Evolutionary conservation across 305 asterid species (phyloP).

Genomic region (Plantago coronopus): DNA sequence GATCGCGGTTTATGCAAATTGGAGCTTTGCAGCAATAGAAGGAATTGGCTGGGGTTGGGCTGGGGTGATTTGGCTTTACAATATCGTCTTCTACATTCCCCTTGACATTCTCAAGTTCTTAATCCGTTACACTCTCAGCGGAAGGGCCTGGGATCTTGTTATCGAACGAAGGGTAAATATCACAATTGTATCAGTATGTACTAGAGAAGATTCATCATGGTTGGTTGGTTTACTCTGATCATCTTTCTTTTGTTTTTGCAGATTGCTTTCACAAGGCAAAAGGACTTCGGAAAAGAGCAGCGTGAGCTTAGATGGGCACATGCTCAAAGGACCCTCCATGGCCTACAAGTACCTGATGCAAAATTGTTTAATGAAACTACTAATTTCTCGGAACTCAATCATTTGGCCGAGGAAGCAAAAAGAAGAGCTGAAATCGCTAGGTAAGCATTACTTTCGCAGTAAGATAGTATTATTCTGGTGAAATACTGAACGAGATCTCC

Average conservation of each 20-base stretch:
- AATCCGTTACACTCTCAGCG: conserved; percentile 81
- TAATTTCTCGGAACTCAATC: conserved; percentile 89
- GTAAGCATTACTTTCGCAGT: conserved; percentile 30
- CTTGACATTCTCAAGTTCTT: conserved; percentile 84
- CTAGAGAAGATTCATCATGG: background rate
- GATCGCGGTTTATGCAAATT: conserved; percentile 91
- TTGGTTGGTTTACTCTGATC: background rate
- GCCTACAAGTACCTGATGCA: conserved; percentile 92
- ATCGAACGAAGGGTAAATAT: conserved; percentile 76
- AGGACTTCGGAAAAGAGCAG: conserved; percentile 95
- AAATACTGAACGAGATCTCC: background rate
- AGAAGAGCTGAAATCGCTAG: conserved; percentile 97
- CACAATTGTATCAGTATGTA: background rate
- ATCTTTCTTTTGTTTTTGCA: conserved; percentile 25
- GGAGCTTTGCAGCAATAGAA: conserved; percentile 99
- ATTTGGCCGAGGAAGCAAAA: conserved; percentile 97
- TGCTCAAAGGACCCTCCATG: conserved; percentile 96
- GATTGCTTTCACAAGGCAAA: conserved; percentile 95
- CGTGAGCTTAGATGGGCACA: conserved; percentile 97
- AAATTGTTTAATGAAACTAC: conserved; percentile 72
- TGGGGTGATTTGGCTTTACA: conserved; percentile 96
- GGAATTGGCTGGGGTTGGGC: conserved; percentile 99
- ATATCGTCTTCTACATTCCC: conserved; percentile 71
- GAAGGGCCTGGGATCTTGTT: conserved; percentile 99
- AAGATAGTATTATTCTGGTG: background rate